Evolutionary conservation across 1,284 basidiomycete species (phyloP).

Genomic region (Rhodotorula sp.): DNA sequence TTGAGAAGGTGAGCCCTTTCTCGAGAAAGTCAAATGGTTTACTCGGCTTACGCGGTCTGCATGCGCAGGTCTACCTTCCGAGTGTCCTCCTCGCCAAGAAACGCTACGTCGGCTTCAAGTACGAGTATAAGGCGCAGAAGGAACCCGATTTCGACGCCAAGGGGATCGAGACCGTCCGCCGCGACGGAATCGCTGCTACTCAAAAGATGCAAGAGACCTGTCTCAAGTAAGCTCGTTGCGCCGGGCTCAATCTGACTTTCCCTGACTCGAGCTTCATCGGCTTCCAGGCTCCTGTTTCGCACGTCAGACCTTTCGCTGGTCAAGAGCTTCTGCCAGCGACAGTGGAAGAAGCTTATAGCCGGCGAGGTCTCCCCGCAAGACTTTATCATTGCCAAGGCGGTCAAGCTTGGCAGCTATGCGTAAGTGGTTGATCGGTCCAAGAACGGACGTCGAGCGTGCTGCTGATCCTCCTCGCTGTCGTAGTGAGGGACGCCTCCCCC

Average conservation of each 20-base stretch:
- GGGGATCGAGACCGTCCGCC: slow-evolving; percentile 92
- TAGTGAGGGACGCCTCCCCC: slow-evolving; percentile 76
- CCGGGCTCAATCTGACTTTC: fast-evolving
- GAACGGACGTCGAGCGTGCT: no score
- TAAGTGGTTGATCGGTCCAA: slow-evolving; percentile 46
- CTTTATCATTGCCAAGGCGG: slow-evolving; percentile 92
- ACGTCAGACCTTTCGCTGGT: slow-evolving; percentile 82
- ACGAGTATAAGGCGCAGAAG: slow-evolving; percentile 73
- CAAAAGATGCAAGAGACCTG: slow-evolving; percentile 84
- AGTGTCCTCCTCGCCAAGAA: slow-evolving; percentile 95
- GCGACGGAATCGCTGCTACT: slow-evolving; percentile 84
- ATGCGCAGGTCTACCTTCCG: slow-evolving; percentile 77
- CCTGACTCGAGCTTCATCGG: neutral
- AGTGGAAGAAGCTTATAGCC: slow-evolving; percentile 81
- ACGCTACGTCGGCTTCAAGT: slow-evolving; percentile 94
- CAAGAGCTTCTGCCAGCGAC: slow-evolving; percentile 80
- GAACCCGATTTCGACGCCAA: slow-evolving; percentile 91
- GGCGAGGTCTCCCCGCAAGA: slow-evolving; percentile 79
- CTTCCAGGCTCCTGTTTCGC: slow-evolving; percentile 74
- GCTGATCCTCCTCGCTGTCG: neutral
- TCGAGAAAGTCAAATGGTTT: neutral
- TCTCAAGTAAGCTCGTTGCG: slow-evolving; percentile 64
- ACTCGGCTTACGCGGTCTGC: neutral
- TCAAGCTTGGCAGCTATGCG: slow-evolving; percentile 87
- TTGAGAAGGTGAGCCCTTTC: slow-evolving; percentile 72